phyloP scores from a whole-genome alignment of 2,329 filamentous ascomycete genomes.

The Fusarium floridanum region DNA sequence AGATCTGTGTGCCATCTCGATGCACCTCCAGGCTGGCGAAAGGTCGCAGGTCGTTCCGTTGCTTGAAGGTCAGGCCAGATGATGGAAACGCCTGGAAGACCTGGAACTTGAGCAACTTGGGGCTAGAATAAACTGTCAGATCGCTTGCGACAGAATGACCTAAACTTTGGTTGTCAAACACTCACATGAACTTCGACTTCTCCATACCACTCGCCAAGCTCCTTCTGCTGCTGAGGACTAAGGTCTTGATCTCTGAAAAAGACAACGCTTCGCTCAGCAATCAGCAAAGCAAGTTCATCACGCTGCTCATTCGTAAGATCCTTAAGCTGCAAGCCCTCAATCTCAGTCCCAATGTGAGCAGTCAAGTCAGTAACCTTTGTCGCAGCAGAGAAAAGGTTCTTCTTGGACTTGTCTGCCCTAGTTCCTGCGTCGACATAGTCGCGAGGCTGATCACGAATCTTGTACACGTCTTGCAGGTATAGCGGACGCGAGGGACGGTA shows the following conservation, averaged over 20 bases:
- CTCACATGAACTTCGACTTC: constrained; percentile 77
- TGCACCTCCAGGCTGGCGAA: constrained; percentile 76
- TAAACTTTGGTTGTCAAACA: not conserved
- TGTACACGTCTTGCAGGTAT: constrained; percentile 77
- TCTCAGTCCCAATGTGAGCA: constrained; percentile 73
- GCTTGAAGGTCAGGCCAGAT: constrained; percentile 79
- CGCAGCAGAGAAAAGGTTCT: constrained; percentile 69
- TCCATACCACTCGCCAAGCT: constrained; percentile 73
- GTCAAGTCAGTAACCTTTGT: constrained; percentile 74
- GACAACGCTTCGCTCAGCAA: constrained; percentile 75
- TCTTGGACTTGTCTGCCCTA: constrained; percentile 75
- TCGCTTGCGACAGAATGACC: not conserved
- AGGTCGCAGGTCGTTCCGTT: constrained; percentile 70
- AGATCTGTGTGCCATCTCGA: constrained; percentile 79
- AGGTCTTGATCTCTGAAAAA: constrained; percentile 75
- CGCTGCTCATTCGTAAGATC: constrained; percentile 70
- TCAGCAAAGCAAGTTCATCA: constrained; percentile 72
- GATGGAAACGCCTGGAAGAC: constrained; percentile 72
- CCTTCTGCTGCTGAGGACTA: constrained; percentile 71
- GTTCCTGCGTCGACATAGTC: constrained; percentile 72
- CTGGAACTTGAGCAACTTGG: constrained; percentile 78
- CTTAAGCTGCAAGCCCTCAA: constrained; percentile 73
- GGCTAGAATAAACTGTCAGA: constrained; percentile 59
- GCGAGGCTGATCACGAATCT: constrained; percentile 68
- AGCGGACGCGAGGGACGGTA: constrained; percentile 76